phyloP scores from a whole-genome alignment of 2,329 filamentous ascomycete species.

The Tricladium varicosporioides region DNA sequence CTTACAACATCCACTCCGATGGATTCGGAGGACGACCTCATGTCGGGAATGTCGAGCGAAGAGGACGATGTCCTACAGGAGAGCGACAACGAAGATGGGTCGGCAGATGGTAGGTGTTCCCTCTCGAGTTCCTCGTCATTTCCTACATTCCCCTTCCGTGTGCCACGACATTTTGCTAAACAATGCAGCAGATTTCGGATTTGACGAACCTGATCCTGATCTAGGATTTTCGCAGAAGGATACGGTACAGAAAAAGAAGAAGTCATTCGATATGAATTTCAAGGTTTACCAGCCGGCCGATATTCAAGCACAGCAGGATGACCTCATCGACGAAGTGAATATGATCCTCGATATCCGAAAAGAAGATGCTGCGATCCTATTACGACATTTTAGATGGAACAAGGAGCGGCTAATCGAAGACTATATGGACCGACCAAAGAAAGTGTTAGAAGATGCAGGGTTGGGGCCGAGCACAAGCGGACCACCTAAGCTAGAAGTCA shows the following conservation, averaged over 20 bases:
- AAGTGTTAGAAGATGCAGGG: conserved; percentile 80
- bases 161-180: background rate
- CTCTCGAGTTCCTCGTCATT: background rate
- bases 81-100: conserved; percentile 73
- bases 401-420: conserved; percentile 92
- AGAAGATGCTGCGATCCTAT: conserved; percentile 85
- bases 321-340: conserved; percentile 85
- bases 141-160: conserved; percentile 4
- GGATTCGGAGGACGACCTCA: conserved; percentile 95
- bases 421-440: conserved; percentile 86
- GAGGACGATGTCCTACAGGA: conserved; percentile 71
- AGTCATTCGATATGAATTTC: conserved; percentile 80
- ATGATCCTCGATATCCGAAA: conserved; percentile 85
- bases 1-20: conserved; percentile 62
- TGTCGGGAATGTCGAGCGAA: conserved; percentile 79
- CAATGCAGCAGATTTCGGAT: conserved; percentile 32
- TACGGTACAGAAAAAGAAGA: conserved; percentile 68
- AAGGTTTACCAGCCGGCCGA: conserved; percentile 77
- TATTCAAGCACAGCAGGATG: conserved; percentile 81
- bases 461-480: conserved; percentile 63
- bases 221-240: conserved; percentile 56
- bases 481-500: conserved; percentile 65
- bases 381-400: conserved; percentile 92
- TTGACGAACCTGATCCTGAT: conserved; percentile 48
- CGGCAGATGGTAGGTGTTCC: conserved; percentile 33